Evolutionary conservation across 2,329 filamentous ascomycete species (phyloP), one percentile per base, ranked within the genome.

Genomic region (Trichoderma semiorbis): DNA sequence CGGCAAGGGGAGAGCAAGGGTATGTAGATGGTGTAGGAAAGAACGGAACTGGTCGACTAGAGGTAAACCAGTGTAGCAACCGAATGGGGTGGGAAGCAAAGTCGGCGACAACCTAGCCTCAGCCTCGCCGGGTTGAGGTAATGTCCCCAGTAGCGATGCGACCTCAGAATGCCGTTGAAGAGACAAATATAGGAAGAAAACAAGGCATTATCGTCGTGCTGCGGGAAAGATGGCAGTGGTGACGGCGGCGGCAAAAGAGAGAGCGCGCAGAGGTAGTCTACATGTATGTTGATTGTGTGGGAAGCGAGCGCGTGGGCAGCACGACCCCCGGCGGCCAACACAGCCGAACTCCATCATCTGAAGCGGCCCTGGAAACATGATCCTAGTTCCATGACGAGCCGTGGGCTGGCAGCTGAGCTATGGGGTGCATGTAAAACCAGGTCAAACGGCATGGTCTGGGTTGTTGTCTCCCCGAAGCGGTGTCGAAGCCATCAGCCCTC

Each of bases 361-460:
- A 69, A 69, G 57, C n/a, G 50, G 30, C 28, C 60, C 62, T 73
- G 21, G 63, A 28, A 64, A 66, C 71, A 71, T 72, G 68, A 71
- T 70, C 71, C 71, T 21, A 57, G 71, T 47, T 68, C 71, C 71
- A 71, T 72, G 71, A 66, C 72, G 72, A 73, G 50, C 72, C 68
- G 69, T 71, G 64, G 72, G 55, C 78, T 77, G 78, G 74, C 72
- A 79, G 78, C 78, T 79, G 78, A 79, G 75, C 75, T 64, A 74
- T 75, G 78, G 77, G 77, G 77, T 76, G 77, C 77, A 78, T 78
- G 75, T 75, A 75, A 67, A 71, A 67, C 71, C 60, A 72, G 47
- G 57, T 57, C 26, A 69, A 36, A 62, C 30, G 69, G 47, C 47
- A 66, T 70, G 61, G 69, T n/a, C 39, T 32, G 69, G 60, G 67